Conservation (phyloP, 257 asterid genomes). For the Solanum habrochaites region DNA sequence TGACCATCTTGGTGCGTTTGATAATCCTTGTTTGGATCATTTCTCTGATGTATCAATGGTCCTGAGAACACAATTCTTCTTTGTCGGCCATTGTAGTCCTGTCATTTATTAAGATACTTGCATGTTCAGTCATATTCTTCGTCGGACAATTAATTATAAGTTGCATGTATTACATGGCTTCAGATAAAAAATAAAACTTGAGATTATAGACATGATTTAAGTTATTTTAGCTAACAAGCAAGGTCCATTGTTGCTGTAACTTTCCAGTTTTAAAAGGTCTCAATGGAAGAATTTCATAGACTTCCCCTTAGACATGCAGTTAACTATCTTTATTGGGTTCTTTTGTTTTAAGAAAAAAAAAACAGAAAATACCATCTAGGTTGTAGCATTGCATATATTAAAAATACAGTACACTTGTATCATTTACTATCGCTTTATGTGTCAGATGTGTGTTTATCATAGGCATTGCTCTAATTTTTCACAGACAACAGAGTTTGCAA, state of each 20-base stretch:
- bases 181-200: background rate
- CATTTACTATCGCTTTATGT: no score
- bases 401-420: no score
- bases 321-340: no score
- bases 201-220: background rate
- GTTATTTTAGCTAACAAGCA: background rate
- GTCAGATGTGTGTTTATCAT: no score
- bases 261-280: no score
- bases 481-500: background rate
- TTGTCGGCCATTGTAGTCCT: conserved; percentile 32
- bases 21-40: conserved; percentile 19
- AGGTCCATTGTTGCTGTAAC: background rate
- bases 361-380: no score
- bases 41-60: conserved; percentile 26
- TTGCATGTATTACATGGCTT: background rate
- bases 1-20: conserved; percentile 22
- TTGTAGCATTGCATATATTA: no score
- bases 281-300: no score
- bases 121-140: background rate
- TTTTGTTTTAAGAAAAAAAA: no score
- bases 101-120: background rate
- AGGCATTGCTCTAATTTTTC: background rate
- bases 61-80: conserved; percentile 39
- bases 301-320: no score
- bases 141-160: background rate